Base-by-base conservation (phyloP, 140 eudicot species). In the Erigeron philadelphicus region DNA sequence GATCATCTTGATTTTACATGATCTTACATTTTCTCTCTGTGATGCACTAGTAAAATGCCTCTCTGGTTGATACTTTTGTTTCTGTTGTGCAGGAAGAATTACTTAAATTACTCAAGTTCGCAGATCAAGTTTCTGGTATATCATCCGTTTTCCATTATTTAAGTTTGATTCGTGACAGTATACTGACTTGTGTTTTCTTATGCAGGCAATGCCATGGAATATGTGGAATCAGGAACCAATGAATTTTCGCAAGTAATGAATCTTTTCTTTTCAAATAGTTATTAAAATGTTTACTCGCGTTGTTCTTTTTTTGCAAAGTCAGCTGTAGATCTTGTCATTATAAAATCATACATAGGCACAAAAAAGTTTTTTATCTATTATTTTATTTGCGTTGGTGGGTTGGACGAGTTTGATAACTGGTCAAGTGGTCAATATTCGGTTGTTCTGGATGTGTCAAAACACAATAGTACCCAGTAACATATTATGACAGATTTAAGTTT, bases 81-180 rank as follows among this genome's bases (percentile, higher is more conserved):
- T 55, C 1, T 15, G 17, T 45, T 56, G 56, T 75, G 21, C 93
- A 93, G 96, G 96, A 93, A 77, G 98, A 89, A 73, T 38, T 93
- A 73, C 50, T 79, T 49, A 89, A 80, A 79, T 72, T 89, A 88
- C 84, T 93, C 68, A 86, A 83, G 83, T 75, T 75, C 72, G 83
- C 89, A 69, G 96, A 86, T 69, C 96, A 83, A 75, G 55, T 56
- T 21, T 72, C 86, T 52, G 95, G 98, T 92, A 88, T 19, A 64
- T 70, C 55, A 43, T 78, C 48, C 13, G 42, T 38, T 68, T 74
- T 61, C 16, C 9, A 9, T 75, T 18, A 25, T 54, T 25, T 3
- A 47, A 68, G 57, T 63, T 15, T 7, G 44, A 48, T 67, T 60
- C 19, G 9, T 70, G 64, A 42, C 18, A 38, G 73, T 56, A 59